Base-by-base conservation (phyloP, 2,329 filamentous ascomycete genomes). In the Talaromyces albobiverticillius region DNA sequence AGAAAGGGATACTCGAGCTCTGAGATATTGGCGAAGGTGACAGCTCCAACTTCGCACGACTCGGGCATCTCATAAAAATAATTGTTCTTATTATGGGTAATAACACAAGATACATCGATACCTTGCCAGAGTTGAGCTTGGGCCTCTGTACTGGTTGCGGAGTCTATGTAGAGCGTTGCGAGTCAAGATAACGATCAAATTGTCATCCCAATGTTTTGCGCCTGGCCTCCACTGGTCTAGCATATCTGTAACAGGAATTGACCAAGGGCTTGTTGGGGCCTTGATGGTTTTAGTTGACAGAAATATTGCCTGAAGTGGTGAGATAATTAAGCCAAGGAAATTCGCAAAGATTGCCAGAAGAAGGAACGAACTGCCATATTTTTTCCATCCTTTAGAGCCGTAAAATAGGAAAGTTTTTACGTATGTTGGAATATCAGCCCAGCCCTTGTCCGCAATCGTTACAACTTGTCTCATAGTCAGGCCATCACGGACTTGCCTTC, bases 391-490 rank as follows among this genome's bases (percentile, higher is more conserved):
- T 14, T 34, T 34, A 4, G 31, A 6, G 3, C 56, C 52, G 3
- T 20, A 31, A 20, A 41, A 7, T 34, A 10, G 31, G 13, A 34
- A 34, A 2, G 60, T 26, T 11, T 34, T 11, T 9, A 32, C n/a
- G 31, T 46, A 53, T 18, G 42, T 53, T 10, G 46, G 18, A 11
- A 55, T 45, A 53, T 62, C 57, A 18, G 49, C 45, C 62, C 63
- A 65, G 3, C 55, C 43, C 13, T 55, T 55, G 53, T 65, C 63
- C 13, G 62, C 60, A 11, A 65, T 53, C 3, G 49, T 46, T 46
- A 61, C 60, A 7, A 62, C n/a, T 46, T 64, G 61, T 14, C 58
- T 55, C n/a, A 63, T 50, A n/a, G 20, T 61, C 22, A 62, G 49
- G 38, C 38, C n/a, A 7, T 46, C 29, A n/a, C n/a, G n/a, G n/a